phyloP scores from a whole-genome alignment of 495 filamentous ascomycete species.

The Chaetomidium leptoderma region DNA sequence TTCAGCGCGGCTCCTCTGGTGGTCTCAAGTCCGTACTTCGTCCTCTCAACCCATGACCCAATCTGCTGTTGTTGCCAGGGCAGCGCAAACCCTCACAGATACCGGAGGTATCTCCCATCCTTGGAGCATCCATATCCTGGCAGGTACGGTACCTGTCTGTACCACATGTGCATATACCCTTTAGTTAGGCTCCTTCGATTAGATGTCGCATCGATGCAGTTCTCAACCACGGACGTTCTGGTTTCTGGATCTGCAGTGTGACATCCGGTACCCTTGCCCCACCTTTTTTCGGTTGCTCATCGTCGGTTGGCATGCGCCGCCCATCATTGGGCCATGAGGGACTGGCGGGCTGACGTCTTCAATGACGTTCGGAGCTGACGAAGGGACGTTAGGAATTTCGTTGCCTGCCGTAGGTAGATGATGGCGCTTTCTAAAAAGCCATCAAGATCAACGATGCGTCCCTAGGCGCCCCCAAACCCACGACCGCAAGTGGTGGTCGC shows the following conservation, averaged over 20 bases:
- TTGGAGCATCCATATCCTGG: too few relatives aligned
- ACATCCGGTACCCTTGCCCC: constrained; percentile 14
- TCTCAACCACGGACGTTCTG: not conserved
- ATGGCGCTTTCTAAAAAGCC: too few relatives aligned
- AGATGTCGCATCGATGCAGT: constrained; percentile 5
- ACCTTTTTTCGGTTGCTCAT: not conserved
- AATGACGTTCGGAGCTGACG: constrained; percentile 12
- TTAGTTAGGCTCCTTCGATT: not conserved
- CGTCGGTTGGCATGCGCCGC: not conserved
- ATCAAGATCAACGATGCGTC: not conserved
- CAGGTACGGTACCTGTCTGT: too few relatives aligned
- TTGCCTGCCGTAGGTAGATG: constrained; percentile 11
- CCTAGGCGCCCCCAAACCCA: too few relatives aligned
- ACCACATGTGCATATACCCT: not conserved
- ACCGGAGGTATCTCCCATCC: too few relatives aligned
- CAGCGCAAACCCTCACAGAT: too few relatives aligned
- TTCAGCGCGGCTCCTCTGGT: too few relatives aligned
- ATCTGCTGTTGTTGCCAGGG: too few relatives aligned
- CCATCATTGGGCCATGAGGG: not conserved
- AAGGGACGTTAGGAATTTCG: not conserved
- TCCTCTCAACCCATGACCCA: too few relatives aligned
- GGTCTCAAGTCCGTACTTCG: too few relatives aligned
- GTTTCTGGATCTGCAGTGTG: constrained; percentile 8
- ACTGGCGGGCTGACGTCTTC: constrained; percentile 12
- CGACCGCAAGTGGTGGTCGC: not conserved